These are phyloP conservation scores for Leccinum subtestaceum DNA, from an alignment of 768 basidiomycete species.

Conservation along the genomic window DNA sequence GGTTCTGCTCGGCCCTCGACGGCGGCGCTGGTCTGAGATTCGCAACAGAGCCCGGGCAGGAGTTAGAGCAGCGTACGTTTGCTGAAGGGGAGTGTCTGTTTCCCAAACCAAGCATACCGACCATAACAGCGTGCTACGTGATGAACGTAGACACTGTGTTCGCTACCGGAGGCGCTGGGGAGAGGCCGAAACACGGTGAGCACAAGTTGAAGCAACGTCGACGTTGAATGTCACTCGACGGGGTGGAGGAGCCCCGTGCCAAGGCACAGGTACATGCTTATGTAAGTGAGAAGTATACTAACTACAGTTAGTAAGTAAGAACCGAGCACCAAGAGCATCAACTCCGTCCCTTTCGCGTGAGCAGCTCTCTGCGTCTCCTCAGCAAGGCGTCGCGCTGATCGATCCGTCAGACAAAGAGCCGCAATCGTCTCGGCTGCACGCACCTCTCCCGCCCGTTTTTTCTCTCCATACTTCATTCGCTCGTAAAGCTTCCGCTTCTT, in stretches of 20 bases:
- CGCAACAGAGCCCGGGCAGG: conserved; percentile 28
- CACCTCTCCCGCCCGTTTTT: conserved; percentile 78
- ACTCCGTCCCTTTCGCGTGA: conserved; percentile 35
- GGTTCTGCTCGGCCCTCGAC: conserved; percentile 48
- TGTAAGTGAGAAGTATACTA: background rate
- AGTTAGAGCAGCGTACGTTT: conserved; percentile 23
- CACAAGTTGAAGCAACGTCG: background rate
- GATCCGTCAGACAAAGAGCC: conserved; percentile 10
- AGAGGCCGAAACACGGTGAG: conserved; percentile 5
- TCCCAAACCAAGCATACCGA: conserved; percentile 37
- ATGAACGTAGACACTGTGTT: background rate
- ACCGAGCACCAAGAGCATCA: background rate
- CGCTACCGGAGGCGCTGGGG: background rate
- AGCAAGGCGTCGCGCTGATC: conserved; percentile 60
- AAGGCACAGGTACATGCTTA: background rate
- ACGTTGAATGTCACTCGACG: background rate
- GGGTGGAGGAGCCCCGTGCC: background rate
- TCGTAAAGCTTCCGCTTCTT: conserved; percentile 92
- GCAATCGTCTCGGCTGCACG: conserved; percentile 25
- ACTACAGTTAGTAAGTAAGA: background rate
- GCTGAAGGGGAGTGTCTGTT: conserved; percentile 34
- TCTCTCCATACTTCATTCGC: conserved; percentile 85
- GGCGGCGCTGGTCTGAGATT: conserved; percentile 32
- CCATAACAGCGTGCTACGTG: conserved; percentile 29
- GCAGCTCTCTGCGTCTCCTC: conserved; percentile 52